These are phyloP conservation scores for Avena atlantica DNA, from an alignment of 176 grass and related monocot genomes.

Conservation along the genomic window DNA sequence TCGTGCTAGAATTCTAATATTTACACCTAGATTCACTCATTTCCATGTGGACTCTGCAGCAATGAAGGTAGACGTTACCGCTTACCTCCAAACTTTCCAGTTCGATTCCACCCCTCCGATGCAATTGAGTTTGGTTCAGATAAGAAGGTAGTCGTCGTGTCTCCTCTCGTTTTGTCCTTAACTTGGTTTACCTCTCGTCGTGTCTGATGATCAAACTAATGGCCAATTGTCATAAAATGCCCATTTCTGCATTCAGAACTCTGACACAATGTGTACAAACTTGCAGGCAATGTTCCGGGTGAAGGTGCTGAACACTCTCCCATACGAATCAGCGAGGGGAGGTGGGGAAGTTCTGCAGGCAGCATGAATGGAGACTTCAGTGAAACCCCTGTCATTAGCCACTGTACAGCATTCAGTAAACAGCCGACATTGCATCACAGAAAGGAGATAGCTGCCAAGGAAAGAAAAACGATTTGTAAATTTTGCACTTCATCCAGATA, in stretches of 20 bases:
- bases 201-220: not conserved
- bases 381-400: not conserved
- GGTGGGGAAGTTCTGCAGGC: slow-evolving; percentile 63
- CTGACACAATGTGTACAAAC: not conserved
- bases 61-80: slow-evolving; percentile 76
- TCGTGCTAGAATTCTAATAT: not conserved
- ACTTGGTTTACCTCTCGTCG: too few relatives aligned
- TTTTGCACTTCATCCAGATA: slow-evolving; percentile 41
- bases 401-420: slow-evolving; percentile 56
- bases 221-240: not conserved
- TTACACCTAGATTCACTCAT: slow-evolving; percentile 25
- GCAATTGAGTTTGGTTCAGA: slow-evolving; percentile 90
- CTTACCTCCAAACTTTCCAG: slow-evolving; percentile 78
- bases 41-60: slow-evolving; percentile 49
- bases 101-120: slow-evolving; percentile 76
- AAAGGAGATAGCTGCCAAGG: slow-evolving; percentile 14
- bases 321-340: slow-evolving; percentile 56
- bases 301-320: slow-evolving; percentile 74
- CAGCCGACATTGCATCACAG: slow-evolving; percentile 10
- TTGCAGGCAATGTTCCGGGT: slow-evolving; percentile 78
- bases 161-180: not conserved
- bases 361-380: slow-evolving; percentile 50
- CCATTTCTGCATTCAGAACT: slow-evolving; percentile 3
- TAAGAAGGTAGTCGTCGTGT: slow-evolving; percentile 56
- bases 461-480: not conserved